Conservation (phyloP, 768 basidiomycete genomes). For the Suillus spraguei region DNA sequence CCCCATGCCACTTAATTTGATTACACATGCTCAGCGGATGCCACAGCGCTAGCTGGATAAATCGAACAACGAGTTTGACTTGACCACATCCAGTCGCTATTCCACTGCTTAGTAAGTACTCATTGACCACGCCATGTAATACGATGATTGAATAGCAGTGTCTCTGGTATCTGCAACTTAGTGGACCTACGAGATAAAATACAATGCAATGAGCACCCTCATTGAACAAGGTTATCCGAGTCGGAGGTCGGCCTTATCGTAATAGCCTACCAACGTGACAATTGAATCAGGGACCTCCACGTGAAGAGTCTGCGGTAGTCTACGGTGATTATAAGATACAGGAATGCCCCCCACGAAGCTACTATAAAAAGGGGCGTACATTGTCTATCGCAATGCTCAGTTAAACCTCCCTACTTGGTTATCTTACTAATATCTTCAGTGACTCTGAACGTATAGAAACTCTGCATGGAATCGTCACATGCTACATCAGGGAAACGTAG, state of each 20-base stretch:
- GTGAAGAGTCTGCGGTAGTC: neutral
- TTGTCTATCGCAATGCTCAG: neutral
- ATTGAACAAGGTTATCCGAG: neutral
- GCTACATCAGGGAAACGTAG: too few relatives aligned
- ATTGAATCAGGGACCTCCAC: neutral
- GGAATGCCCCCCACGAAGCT: neutral
- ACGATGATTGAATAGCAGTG: too few relatives aligned
- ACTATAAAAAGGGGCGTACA: neutral
- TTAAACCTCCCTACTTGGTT: neutral
- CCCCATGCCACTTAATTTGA: too few relatives aligned
- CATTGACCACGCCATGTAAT: too few relatives aligned
- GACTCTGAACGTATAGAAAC: neutral
- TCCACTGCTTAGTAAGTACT: too few relatives aligned
- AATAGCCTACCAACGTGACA: too few relatives aligned
- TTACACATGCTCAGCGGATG: too few relatives aligned
- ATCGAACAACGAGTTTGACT: too few relatives aligned
- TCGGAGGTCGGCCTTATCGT: neutral
- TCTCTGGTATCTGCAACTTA: too few relatives aligned
- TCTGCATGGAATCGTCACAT: neutral
- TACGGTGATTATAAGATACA: too few relatives aligned
- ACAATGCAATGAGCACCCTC: neutral
- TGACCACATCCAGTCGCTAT: too few relatives aligned
- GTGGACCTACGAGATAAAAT: neutral
- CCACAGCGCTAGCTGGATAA: too few relatives aligned
- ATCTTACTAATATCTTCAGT: neutral